Percentiles rank a stretch among this genome's conserved stretches.
phyloP scores from a whole-genome alignment of 345 rosid genomes.

The Lepidium africanum region DNA sequence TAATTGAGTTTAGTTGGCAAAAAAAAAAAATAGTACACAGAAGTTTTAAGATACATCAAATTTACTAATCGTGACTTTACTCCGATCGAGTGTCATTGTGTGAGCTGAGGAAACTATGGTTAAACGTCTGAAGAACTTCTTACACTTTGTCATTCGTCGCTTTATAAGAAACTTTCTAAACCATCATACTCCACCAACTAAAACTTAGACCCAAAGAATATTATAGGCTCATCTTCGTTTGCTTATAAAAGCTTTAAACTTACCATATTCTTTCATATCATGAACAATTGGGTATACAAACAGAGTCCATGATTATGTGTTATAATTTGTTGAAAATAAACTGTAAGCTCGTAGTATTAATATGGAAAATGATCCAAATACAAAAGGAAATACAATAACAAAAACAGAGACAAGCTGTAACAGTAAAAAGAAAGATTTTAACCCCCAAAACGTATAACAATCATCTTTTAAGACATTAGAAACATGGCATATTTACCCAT shows the following conservation, averaged over 20 bases:
- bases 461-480: background rate
- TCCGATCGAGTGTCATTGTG: background rate
- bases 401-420: background rate
- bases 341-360: background rate
- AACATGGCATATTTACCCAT: slow-evolving; percentile 19
- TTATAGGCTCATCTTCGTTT: background rate
- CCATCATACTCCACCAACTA: background rate
- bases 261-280: background rate
- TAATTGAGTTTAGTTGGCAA: too few species aligned
- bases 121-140: slow-evolving; percentile 3
- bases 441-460: background rate
- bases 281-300: background rate
- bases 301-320: background rate
- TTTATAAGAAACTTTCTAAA: background rate
- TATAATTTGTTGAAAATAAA: background rate
- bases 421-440: background rate
- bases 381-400: background rate
- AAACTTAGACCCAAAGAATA: background rate
- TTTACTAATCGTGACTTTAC: background rate
- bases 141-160: background rate
- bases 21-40: too few species aligned
- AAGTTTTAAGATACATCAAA: background rate
- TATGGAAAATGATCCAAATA: background rate
- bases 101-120: slow-evolving; percentile 16
- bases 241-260: background rate